phyloP scores from a whole-genome alignment of 331 rosid genomes.

The Stylosanthes scabra region DNA sequence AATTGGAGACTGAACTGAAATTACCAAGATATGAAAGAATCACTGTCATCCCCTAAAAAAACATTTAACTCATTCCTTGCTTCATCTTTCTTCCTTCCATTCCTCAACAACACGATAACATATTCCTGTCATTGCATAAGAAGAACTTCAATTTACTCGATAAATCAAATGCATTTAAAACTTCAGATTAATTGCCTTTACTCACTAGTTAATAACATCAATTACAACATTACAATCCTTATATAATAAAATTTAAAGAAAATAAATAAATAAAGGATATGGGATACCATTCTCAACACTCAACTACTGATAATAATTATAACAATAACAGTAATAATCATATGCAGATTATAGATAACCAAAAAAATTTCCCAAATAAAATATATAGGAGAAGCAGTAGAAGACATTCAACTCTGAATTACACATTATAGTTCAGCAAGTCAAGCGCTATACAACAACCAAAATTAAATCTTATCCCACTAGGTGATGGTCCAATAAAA shows the following conservation, averaged over 20 bases:
- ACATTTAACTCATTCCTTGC: constrained; percentile 83
- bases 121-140: constrained; percentile 73
- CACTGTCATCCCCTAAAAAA: constrained; percentile 86
- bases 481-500: not conserved
- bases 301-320: constrained; percentile 12
- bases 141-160: constrained; percentile 33
- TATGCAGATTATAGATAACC: not conserved
- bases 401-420: constrained; percentile 15
- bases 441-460: constrained; percentile 4
- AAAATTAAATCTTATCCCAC: not conserved
- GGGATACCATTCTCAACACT: not conserved
- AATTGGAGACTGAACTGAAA: constrained; percentile 16
- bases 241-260: too few relatives aligned
- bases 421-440: not conserved
- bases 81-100: constrained; percentile 84
- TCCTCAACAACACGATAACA: constrained; percentile 86
- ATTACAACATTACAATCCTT: constrained; percentile 2
- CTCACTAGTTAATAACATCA: not conserved
- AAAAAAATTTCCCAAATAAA: constrained; percentile 11
- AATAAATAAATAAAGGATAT: not conserved
- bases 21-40: constrained; percentile 95
- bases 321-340: not conserved
- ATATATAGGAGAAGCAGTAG: not conserved
- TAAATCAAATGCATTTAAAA: constrained; percentile 8
- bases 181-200: constrained; percentile 20